Evolutionary conservation across 2,329 filamentous ascomycete species (phyloP).

Genomic region (Amylocarpus encephaloides): DNA sequence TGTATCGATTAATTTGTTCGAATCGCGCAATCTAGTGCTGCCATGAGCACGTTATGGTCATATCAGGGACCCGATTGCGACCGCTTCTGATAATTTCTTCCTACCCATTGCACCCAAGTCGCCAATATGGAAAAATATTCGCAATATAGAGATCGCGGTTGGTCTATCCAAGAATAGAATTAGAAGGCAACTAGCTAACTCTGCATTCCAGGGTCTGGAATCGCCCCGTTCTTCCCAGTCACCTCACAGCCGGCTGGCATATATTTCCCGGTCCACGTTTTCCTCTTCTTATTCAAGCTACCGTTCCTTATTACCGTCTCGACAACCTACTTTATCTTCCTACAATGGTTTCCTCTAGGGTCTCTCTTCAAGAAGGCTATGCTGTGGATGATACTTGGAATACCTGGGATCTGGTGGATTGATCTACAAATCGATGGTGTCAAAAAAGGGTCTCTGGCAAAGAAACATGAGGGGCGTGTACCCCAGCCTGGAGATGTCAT

Average conservation of each 20-base stretch:
- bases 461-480: constrained; percentile 65
- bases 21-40: no score
- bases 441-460: constrained; percentile 78
- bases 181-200: constrained; percentile 19
- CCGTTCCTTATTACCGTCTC: constrained; percentile 67
- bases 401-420: constrained; percentile 96
- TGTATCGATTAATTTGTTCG: no score
- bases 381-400: constrained; percentile 79
- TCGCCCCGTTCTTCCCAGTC: constrained; percentile 89
- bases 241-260: constrained; percentile 57
- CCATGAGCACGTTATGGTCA: no score
- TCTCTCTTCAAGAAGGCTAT: constrained; percentile 70
- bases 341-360: constrained; percentile 75
- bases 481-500: constrained; percentile 78
- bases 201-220: constrained; percentile 68
- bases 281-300: constrained; percentile 75
- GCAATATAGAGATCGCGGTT: constrained; percentile 68
- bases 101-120: no score
- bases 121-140: constrained; percentile 65
- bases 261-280: constrained; percentile 56
- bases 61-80: no score
- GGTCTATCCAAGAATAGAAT: constrained; percentile 9
- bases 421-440: constrained; percentile 98
- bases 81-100: no score
- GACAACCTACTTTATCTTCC: constrained; percentile 67